Evolutionary conservation across 2,329 filamentous ascomycete genomes (phyloP), one percentile per base, ranked within the genome.

Genomic region (Huntiella abstrusa): DNA sequence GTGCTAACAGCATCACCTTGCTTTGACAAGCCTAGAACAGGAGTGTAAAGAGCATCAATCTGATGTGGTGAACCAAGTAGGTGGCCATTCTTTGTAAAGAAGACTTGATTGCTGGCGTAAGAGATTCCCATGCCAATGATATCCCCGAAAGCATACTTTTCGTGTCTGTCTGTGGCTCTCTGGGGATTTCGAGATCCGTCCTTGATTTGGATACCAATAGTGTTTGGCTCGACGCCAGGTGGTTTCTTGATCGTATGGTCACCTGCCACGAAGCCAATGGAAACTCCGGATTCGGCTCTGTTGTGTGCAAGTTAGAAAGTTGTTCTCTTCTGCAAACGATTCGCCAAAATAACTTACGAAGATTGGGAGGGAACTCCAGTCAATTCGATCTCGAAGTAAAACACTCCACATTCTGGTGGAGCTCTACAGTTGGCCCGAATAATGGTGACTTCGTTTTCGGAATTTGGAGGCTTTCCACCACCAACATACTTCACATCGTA

Each of bases 351-450:
- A 28, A 28, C 22, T 38, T 37, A 38, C 5, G 12, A 16, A 35
- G 19, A 22, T 11, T 1, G 4, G 6, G 33, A 35, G 13, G 32
- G 5, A 13, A 28, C 17, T 28, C 11, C 33, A 6, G 10, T 42
- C 12, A 33, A n/a, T 13, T 62, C 62, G 17, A 80, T 69, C 58
- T 98, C 91, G 57, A 77, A 98, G 60, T 98, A 98, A 61, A 94
- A 98, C 50, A 98, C 80, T 2, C 91, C 91, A 53, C 83, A 91
- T 56, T 93, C 81, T 33, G 77, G 70, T 3, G 91, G 86, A 76
- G 96, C 95, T 42, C 78, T 74, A 58, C 86, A 70, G 59, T 98
- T 82, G 22, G 87, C 75, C 47, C 91, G 77, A 49, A 94, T 77
- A 10, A 83, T 75, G 33, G 77, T 85, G 13, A 85, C 83, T 59